Evolutionary conservation across 106 monocot genomes (phyloP).

Genomic region (Dioscorea alata): DNA sequence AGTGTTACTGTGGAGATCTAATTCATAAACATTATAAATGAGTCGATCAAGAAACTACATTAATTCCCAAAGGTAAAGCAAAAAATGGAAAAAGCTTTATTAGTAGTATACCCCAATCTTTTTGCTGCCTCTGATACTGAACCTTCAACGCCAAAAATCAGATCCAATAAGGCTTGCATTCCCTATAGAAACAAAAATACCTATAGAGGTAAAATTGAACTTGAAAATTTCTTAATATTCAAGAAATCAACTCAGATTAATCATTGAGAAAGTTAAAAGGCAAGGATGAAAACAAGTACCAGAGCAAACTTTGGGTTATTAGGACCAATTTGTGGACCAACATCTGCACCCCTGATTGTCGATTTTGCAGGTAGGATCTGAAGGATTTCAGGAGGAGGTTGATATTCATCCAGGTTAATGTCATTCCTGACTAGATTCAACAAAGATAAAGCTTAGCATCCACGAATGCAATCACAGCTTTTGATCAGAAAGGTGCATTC

Average conservation of each 20-base stretch:
- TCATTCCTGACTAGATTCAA: slow-evolving; percentile 67
- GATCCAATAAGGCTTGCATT: slow-evolving; percentile 90
- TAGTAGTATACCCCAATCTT: slow-evolving; percentile 55
- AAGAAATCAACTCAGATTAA: not conserved
- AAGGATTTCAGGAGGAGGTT: slow-evolving; percentile 73
- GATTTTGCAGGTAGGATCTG: slow-evolving; percentile 89
- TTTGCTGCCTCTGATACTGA: slow-evolving; percentile 94
- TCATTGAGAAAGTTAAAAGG: not conserved
- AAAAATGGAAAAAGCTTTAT: not conserved
- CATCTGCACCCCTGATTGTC: slow-evolving; percentile 65
- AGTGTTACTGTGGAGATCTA: too few relatives aligned
- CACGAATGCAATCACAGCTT: not conserved
- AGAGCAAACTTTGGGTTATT: slow-evolving; percentile 82
- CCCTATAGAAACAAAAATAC: slow-evolving; percentile 38
- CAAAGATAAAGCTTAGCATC: not conserved
- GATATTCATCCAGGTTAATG: slow-evolving; percentile 65
- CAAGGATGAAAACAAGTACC: slow-evolving; percentile 27
- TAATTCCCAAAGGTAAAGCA: not conserved
- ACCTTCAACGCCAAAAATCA: slow-evolving; percentile 80
- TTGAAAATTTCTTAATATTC: not conserved
- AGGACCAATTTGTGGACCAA: slow-evolving; percentile 86
- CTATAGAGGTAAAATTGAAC: not conserved
- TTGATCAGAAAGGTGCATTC: not conserved
- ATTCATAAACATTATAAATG: not conserved
- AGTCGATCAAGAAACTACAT: not conserved